Evolutionary conservation across 2,329 filamentous ascomycete genomes (phyloP), one percentile per base, ranked within the genome.

Genomic region (Nigrospora osmanthi): DNA sequence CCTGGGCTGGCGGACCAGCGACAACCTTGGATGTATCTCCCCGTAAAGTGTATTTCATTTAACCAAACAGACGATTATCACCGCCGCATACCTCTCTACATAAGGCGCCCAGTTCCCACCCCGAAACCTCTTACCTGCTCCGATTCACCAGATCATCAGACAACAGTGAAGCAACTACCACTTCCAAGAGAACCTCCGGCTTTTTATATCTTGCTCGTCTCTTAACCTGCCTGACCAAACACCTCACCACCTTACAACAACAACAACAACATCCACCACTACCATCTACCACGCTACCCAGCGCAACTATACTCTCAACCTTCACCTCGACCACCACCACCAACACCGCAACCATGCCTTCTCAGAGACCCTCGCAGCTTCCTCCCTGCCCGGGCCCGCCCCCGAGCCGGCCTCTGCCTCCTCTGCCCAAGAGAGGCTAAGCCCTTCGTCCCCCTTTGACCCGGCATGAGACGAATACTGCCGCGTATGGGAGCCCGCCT

Each of bases 361-460:
- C 75, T 52, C 76, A 80, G 64, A 75, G 79, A 61, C 79, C 80
- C 50, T 80, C 78, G 55, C 78, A 82, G 59, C 76, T 83, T 53
- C 80, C 80, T 68, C 80, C 80, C 54, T 83, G 79, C 75, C 79
- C 80, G 44, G 80, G 80, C 55, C 80, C 80, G 49, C 80, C 80
- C 57, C 80, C 80, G 51, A 78, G 73, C 65, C 71, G 80, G 45
- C 80, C 80, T 65, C 76, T 83, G 44, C 80, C 80, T 63, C 76
- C 79, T 65, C 75, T 83, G 50, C 80, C 80, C 61, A 82, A 80
- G 69, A 71, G 74, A 58, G 70, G 68, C 55, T 79, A 78, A 59
- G 43, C 50, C 23, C 5, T 28, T 6, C 9, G 23, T 28, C 23
- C 23, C 23, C 7, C 23, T 28, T 28, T 7, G 23, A 28, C 23